Conservation (phyloP, 2,329 filamentous ascomycete species). For the Trichoderma sp. region DNA sequence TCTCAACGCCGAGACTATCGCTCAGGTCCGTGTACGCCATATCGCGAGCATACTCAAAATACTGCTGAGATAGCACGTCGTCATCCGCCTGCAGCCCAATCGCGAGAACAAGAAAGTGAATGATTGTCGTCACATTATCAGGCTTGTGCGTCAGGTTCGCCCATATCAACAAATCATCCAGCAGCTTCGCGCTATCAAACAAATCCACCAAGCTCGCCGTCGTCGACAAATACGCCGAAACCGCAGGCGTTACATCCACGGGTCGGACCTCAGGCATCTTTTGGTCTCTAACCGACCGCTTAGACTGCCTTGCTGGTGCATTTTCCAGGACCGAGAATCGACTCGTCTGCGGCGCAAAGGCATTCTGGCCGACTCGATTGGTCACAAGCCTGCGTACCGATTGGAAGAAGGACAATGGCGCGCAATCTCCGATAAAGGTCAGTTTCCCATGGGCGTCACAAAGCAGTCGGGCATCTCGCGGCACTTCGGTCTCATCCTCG, state of each 20-base stretch:
- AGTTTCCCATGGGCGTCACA: slow-evolving; percentile 52
- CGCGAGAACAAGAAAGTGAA: slow-evolving; percentile 50
- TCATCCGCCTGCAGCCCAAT: slow-evolving; percentile 46
- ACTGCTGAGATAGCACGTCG: slow-evolving; percentile 41
- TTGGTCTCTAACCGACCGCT: slow-evolving; percentile 2
- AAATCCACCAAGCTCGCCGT: slow-evolving; percentile 49
- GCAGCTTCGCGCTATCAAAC: slow-evolving; percentile 42
- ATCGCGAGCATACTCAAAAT: slow-evolving; percentile 50
- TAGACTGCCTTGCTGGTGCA: slow-evolving; percentile 27
- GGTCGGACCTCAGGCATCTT: slow-evolving; percentile 29
- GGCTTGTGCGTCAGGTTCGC: slow-evolving; percentile 32
- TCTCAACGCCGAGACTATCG: slow-evolving; percentile 46
- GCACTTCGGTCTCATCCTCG: slow-evolving; percentile 55
- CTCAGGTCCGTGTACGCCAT: slow-evolving; percentile 44
- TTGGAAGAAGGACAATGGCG: slow-evolving; percentile 54
- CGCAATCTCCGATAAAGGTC: slow-evolving; percentile 56
- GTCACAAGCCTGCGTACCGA: slow-evolving; percentile 52
- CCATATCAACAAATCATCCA: slow-evolving; percentile 43
- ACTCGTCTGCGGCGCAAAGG: slow-evolving; percentile 50
- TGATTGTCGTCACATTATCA: slow-evolving; percentile 39
- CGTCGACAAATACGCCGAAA: slow-evolving; percentile 38
- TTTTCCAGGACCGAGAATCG: slow-evolving; percentile 51
- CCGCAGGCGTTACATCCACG: slow-evolving; percentile 29
- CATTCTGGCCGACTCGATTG: slow-evolving; percentile 45
- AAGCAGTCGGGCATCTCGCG: slow-evolving; percentile 49